Evolutionary conservation across 2,329 filamentous ascomycete species (phyloP), one percentile per base, ranked within the genome.

Genomic region (Fusarium paranaense): DNA sequence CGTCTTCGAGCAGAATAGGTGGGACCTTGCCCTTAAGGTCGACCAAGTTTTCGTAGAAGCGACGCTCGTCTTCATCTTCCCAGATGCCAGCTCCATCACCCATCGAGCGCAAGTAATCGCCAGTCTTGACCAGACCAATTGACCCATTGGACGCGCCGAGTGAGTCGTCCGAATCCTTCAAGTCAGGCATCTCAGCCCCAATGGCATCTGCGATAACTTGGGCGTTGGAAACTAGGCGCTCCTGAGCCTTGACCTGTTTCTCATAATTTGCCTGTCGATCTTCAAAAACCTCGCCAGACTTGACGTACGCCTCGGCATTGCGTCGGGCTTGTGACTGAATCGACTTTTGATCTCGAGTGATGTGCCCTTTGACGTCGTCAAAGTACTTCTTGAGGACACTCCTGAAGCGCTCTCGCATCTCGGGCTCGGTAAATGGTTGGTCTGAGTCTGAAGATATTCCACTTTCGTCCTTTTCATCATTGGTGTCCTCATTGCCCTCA

Each of bases 291-390:
- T 99, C 97, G 3, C 97, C 97, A 40, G 97, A 98, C 80, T 98
- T 98, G 78, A 99, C 96, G 78, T 99, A 99, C 7, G 96, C 97
- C 83, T 99, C 97, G 1, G 97, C 96, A 83, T 99, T 99, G 76
- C 96, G 95, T 72, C 95, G 94, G 63, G 94, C 95, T 84, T 99
- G 97, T 30, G 90, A 91, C 62, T 92, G 90, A 45, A 99, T 92
- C 45, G 93, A 92, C 82, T 97, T 97, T 81, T 99, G 97, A 78
- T 98, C 95, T n/a, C 94, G 92, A 33, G 95, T 82, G 33, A 99
- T 88, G 79, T 98, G 97, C 18, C 89, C 87, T 80, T 97, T 98
- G 75, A 98, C 94, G 80, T 98, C 95, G 64, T 98, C 94, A 75
- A 98, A 94, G 79, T 99, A 99, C 35, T 94, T 92, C 67, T 89